Percentiles rank a stretch among this genome's conserved stretches.
Conservation (phyloP, 495 filamentous ascomycete genomes). For the Aspergillus ellipticus region DNA sequence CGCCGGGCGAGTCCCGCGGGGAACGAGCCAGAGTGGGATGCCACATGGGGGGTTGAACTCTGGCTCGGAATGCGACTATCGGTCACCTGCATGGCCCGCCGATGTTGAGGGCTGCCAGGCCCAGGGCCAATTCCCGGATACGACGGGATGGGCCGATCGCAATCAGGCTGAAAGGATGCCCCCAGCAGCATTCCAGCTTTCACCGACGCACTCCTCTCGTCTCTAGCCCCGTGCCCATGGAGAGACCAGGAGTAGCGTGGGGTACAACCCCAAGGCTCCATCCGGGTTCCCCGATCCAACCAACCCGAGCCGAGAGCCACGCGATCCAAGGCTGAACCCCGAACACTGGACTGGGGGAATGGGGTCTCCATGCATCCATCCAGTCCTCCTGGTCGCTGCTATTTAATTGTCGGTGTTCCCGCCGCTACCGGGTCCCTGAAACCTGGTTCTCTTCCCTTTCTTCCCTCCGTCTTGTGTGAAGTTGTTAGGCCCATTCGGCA, state of each 20-base stretch:
- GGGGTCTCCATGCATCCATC: conserved; percentile 6
- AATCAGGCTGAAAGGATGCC: too few species aligned
- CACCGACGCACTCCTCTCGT: conserved; percentile 17
- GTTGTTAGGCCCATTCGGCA: background rate
- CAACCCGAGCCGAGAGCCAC: conserved; percentile 17
- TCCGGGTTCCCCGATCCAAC: conserved; percentile 4
- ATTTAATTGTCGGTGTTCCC: conserved; percentile 3
- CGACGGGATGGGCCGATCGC: background rate
- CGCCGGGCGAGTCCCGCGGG: background rate
- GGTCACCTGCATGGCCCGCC: background rate
- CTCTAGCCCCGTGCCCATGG: background rate
- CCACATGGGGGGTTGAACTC: too few species aligned
- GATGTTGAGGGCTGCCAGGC: too few species aligned
- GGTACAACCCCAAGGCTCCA: conserved; percentile 4
- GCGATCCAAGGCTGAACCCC: conserved; percentile 2
- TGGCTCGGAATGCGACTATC: background rate
- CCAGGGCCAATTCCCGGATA: background rate
- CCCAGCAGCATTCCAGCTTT: too few species aligned
- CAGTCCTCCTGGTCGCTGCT: background rate
- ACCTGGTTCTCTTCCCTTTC: background rate
- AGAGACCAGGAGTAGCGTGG: conserved; percentile 23
- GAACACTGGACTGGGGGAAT: conserved; percentile 8
- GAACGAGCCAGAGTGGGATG: background rate
- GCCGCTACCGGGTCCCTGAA: background rate
- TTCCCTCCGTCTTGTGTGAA: background rate